Percentiles rank a stretch among this genome's conserved stretches.
Conservation (phyloP, 345 rosid genomes). For the Kernera saxatilis region DNA sequence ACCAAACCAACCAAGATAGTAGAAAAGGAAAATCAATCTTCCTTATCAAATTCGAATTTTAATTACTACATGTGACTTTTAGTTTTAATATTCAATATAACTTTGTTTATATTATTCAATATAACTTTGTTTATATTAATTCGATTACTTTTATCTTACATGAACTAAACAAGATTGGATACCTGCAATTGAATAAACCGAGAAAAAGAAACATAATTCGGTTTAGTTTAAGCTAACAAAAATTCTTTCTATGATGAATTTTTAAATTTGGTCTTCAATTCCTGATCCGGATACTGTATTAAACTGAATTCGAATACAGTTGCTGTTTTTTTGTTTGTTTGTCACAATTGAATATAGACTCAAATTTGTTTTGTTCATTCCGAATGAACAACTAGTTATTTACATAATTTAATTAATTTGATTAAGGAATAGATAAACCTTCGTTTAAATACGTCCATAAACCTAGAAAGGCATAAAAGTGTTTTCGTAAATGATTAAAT, state of each 20-base stretch:
- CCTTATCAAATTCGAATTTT: background rate
- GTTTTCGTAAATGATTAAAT: too few relatives aligned
- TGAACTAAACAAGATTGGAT: too few relatives aligned
- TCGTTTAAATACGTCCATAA: conserved; percentile 8
- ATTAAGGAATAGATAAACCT: background rate
- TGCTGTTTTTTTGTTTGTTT: background rate
- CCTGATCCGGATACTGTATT: too few relatives aligned
- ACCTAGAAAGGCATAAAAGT: background rate
- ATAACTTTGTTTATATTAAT: background rate
- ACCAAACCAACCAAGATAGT: conserved; percentile 4
- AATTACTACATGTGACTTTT: background rate
- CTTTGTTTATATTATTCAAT: background rate
- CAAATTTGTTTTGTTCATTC: background rate
- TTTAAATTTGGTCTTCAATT: background rate
- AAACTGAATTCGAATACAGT: too few relatives aligned
- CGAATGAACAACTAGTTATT: background rate
- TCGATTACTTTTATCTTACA: background rate
- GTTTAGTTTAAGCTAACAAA: too few relatives aligned
- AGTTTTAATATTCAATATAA: background rate
- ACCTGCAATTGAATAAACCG: background rate
- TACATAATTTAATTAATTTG: background rate
- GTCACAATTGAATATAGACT: background rate
- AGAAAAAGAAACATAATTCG: too few relatives aligned
- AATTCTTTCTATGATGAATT: background rate
- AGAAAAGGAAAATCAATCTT: background rate